Base-by-base conservation (phyloP, 257 asterid species). In the Marsdenia floribunda region DNA sequence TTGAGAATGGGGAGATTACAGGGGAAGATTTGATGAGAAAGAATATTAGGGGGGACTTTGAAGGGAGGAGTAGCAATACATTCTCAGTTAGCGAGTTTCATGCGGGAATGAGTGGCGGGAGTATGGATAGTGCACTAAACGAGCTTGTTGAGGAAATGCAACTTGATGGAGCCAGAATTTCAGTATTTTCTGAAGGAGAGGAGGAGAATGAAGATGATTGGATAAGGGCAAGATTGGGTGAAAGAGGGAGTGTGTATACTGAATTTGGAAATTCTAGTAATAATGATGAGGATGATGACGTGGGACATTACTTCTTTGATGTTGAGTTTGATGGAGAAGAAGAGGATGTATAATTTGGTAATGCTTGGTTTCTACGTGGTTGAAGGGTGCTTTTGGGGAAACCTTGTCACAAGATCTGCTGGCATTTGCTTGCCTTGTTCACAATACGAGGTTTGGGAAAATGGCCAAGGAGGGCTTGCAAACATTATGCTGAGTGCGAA, bases 111-210 rank as follows among this genome's bases (percentile, higher is more conserved):
- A 73, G 53, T 71, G 86, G 70, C 53, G 71, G 72, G 82, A 76
- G 82, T 72, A 80, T 86, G 82, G 81, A 72, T 9, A 74, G 71
- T 68, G 37, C 77, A 15, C 37, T 81, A 68, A 87, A 85, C 72
- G 92, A 88, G 37, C 72, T 86, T 37, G 75, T 83, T 14, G 88
- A 81, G 50, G 68, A 77, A n/a, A 59, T 71, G 76, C 86, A 73
- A 74, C 75, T 81, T 33, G 75, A 76, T 77, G 83, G 88, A 37
- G 60, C 76, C 54, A 80, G 85, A 72, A 80, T 79, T 79, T 90
- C 97, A 1, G 85, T 85, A 1, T 91, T 93, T 87, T 87, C 91
- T 7, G 98, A 91, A 82, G 93, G 93, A 57, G 97, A 90, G 72
- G 87, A 82, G 21, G 83, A 83, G 24, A 82, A 79, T 46, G 86